Evolutionary conservation across 768 basidiomycete species (phyloP).

Genomic region (Mycena venus): DNA sequence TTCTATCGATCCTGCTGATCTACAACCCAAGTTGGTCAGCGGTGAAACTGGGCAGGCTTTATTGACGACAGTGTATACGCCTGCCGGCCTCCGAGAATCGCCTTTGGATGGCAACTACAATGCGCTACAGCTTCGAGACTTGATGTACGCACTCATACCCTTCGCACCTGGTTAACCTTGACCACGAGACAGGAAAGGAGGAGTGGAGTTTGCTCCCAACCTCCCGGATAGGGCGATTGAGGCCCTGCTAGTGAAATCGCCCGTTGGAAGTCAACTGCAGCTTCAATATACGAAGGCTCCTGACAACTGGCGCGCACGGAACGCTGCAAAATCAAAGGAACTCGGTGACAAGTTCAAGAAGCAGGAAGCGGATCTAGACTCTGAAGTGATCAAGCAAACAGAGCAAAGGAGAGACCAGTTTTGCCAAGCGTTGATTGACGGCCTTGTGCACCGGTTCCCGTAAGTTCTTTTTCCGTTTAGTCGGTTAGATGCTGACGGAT

Average conservation of each 20-base stretch:
- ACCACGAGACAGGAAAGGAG: background rate
- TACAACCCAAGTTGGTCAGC: slow-evolving; percentile 5
- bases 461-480: background rate
- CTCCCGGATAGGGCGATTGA: slow-evolving; percentile 5
- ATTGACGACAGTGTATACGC: slow-evolving; percentile 1
- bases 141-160: background rate
- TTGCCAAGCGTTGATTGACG: background rate
- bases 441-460: slow-evolving; percentile 11
- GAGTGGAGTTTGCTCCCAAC: background rate
- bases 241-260: background rate
- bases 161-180: background rate
- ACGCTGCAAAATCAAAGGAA: background rate
- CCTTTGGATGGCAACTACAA: background rate
- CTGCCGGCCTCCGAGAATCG: background rate
- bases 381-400: background rate
- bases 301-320: slow-evolving; percentile 1
- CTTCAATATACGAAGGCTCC: background rate
- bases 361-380: background rate
- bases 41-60: slow-evolving; percentile 19
- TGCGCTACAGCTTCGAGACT: background rate
- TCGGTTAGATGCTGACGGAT: background rate
- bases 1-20: background rate
- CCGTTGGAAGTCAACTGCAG: background rate
- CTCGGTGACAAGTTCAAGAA: background rate
- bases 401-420: background rate